Evolutionary conservation across 140 eudicot genomes (phyloP).

Genomic region (Senecio squalidus): DNA sequence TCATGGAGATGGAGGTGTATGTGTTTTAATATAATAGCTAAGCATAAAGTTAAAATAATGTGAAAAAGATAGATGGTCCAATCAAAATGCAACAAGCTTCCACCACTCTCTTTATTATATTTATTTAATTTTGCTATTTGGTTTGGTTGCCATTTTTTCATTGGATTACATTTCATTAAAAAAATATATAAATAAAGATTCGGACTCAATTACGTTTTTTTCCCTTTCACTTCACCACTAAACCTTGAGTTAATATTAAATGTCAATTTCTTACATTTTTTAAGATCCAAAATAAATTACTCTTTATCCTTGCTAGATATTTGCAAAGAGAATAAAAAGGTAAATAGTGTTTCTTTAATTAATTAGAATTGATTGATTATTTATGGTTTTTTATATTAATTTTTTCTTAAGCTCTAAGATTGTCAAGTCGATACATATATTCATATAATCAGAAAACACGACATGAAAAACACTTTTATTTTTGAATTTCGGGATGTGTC

Average conservation of each 20-base stretch:
- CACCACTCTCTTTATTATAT: background rate
- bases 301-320: too few species aligned
- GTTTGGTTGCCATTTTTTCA: conserved; percentile 13
- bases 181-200: background rate
- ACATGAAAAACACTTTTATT: too few species aligned
- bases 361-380: too few species aligned
- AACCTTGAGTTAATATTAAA: background rate
- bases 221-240: background rate
- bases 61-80: conserved; percentile 18
- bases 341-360: too few species aligned
- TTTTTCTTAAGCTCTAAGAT: too few species aligned
- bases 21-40: background rate
- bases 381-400: too few species aligned
- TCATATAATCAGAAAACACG: too few species aligned
- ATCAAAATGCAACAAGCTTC: conserved; percentile 24
- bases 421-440: too few species aligned
- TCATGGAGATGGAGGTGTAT: background rate
- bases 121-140: background rate
- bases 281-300: too few species aligned
- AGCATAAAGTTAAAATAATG: conserved; percentile 15
- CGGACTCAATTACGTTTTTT: background rate
- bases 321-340: too few species aligned
- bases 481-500: too few species aligned
- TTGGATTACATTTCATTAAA: conserved; percentile 5
- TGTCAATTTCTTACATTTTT: background rate